phyloP scores from a whole-genome alignment of 1,139 yeast species.

The Kodamaea sp. region DNA sequence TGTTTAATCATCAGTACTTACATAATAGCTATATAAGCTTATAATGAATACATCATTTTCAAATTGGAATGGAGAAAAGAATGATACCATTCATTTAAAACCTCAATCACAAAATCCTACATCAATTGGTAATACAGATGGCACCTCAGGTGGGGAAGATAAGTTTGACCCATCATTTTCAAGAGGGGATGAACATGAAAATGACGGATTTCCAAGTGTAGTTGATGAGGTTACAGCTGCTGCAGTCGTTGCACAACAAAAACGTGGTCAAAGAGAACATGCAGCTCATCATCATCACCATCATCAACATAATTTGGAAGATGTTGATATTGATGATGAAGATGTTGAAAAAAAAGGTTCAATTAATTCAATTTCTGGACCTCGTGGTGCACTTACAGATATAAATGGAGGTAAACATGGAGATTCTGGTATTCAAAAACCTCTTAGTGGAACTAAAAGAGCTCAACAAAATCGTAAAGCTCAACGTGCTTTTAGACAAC shows the following conservation, averaged over 20 bases:
- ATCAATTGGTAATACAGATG: slow-evolving; percentile 1
- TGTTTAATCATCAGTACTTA: slow-evolving; percentile 6
- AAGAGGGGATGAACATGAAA: slow-evolving; percentile 20
- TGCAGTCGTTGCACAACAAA: slow-evolving; percentile 24
- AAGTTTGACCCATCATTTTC: slow-evolving; percentile 32
- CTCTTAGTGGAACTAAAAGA: slow-evolving; percentile 52
- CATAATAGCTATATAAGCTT: slow-evolving; percentile 8
- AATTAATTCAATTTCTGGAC: background rate
- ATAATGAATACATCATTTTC: slow-evolving; percentile 24
- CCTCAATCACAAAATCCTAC: too few relatives aligned
- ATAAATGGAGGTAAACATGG: slow-evolving; percentile 3
- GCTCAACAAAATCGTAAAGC: slow-evolving; percentile 90
- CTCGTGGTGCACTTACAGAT: slow-evolving; percentile 7
- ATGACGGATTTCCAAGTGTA: slow-evolving; percentile 19
- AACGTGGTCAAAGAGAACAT: slow-evolving; percentile 2
- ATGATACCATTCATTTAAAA: slow-evolving; percentile 5
- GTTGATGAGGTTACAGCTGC: slow-evolving; percentile 30
- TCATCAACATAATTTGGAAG: slow-evolving; percentile 5
- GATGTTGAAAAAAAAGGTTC: slow-evolving; percentile 7
- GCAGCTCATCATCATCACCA: background rate
- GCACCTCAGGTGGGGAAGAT: slow-evolving; percentile 13
- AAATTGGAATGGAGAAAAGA: slow-evolving; percentile 24
- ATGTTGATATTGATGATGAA: slow-evolving; percentile 9
- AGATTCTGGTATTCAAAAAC: slow-evolving; percentile 6
- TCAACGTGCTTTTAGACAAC: slow-evolving; percentile 79